phyloP scores from a whole-genome alignment of 108 stramenopile genomes.

The Conticribra guillardii region DNA sequence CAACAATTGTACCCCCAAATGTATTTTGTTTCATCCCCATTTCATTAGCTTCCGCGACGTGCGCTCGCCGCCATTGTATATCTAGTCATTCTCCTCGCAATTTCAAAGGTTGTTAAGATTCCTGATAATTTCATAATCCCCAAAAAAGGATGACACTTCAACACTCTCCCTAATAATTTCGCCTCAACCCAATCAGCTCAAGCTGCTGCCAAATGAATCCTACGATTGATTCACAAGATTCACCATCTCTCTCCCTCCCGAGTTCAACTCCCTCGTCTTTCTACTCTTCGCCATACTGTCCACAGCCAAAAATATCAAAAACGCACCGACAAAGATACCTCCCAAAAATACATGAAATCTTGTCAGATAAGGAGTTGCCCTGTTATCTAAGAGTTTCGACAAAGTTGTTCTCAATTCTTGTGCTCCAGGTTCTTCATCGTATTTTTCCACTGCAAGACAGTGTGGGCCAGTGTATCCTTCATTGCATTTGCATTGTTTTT shows the following conservation, averaged over 20 bases:
- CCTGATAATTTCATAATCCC: no score
- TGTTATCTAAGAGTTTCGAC: conserved; percentile 25
- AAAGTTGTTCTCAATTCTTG: conserved; percentile 38
- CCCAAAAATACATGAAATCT: conserved; percentile 31
- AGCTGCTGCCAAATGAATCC: no score
- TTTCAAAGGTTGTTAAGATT: no score
- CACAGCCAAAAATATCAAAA: conserved; percentile 31
- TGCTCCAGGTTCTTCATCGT: conserved; percentile 73
- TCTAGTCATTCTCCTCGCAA: no score
- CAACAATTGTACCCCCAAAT: no score
- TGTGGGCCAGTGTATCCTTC: conserved; percentile 81
- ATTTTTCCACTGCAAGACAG: conserved; percentile 71
- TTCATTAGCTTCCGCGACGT: no score
- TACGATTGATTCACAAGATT: no score
- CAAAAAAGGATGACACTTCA: no score
- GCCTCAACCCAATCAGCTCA: no score
- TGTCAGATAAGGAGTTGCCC: conserved; percentile 41
- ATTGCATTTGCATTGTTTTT: conserved; percentile 74
- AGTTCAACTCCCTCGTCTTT: neutral
- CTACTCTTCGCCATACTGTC: conserved; percentile 19
- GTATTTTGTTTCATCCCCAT: no score
- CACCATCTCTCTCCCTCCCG: conserved; percentile 6
- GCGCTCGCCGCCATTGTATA: no score
- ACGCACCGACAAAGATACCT: conserved; percentile 24
- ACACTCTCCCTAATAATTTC: no score